Base-by-base conservation (phyloP, 306 rosid species). In the Clitoria ternatea region DNA sequence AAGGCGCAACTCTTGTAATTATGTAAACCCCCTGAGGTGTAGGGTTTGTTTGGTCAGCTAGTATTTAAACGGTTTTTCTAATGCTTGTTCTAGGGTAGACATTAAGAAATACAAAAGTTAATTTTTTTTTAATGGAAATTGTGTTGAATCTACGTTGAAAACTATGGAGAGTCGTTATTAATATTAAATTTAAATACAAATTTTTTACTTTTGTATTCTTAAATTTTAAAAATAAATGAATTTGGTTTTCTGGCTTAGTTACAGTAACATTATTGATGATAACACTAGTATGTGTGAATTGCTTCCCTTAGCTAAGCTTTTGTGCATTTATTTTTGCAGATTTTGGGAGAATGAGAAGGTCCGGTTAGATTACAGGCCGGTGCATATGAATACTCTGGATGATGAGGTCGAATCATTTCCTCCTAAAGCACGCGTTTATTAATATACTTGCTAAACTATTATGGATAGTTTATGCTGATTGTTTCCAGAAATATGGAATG, bases 371-470 rank as follows among this genome's bases (percentile, higher is more conserved):
- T 90, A 87, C 72, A 80, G 96, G 82, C 88, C 96, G 2, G 96
- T 90, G 72, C 96, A 87, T 52, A 35, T 82, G 91, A 87, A 90
- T 86, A 85, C 93, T 1, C 74, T 90, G 79, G 96, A 90, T 8
- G 88, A 90, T 29, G 96, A 90, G 83, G 11, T 90, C 1, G 92
- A 87, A 69, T 5, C 92, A 17, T 79, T 90, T 82, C 96, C 96
- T n/a, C 96, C 96, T 10, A 87, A 87, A 76, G 96, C 96, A 61
- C 96, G 93, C 43, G 93, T 90, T 42, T 87, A 90, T 74, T 90
- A 75, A 81, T 55, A 20, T 52, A 26, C 32, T 18, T 60, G 17
- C 49, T 23, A 27, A 47, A 33, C 63, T 66, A 26, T 13, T 3
- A 50, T 69, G 65, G 66, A 37, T 54, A 37, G 36, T 15, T 50